Percentiles rank a stretch among this genome's conserved stretches.
Conservation (phyloP, 441 rosid genomes). For the Arabidopsis hybrid region DNA sequence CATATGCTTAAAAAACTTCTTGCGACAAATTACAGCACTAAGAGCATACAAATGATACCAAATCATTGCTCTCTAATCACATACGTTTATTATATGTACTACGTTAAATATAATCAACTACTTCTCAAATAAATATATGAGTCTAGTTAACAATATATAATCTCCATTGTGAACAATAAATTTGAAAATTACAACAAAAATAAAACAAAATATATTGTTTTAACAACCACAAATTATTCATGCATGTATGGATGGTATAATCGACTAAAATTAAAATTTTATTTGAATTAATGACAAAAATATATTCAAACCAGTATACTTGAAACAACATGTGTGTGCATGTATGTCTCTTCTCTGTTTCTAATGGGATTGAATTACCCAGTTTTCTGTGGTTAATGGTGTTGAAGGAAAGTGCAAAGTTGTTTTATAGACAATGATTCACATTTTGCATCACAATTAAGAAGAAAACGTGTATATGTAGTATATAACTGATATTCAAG, state of each 20-base stretch:
- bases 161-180: no score
- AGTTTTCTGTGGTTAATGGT: background rate
- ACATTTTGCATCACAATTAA: background rate
- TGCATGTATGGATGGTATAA: background rate
- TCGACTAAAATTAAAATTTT: background rate
- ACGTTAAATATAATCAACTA: background rate
- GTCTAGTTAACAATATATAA: background rate
- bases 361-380: background rate
- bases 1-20: background rate
- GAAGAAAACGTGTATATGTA: background rate
- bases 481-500: background rate
- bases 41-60: conserved; percentile 30
- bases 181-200: no score
- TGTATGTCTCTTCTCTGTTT: background rate
- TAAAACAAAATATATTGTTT: no score
- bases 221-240: background rate
- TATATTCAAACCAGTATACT: background rate
- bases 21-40: conserved; percentile 37
- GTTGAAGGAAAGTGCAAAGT: conserved; percentile 1
- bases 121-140: background rate
- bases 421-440: conserved; percentile 22
- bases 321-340: background rate
- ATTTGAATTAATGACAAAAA: background rate
- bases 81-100: background rate
- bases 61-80: conserved; percentile 26